phyloP scores from a whole-genome alignment of 2,329 filamentous ascomycete species.

The Nemania abortiva region DNA sequence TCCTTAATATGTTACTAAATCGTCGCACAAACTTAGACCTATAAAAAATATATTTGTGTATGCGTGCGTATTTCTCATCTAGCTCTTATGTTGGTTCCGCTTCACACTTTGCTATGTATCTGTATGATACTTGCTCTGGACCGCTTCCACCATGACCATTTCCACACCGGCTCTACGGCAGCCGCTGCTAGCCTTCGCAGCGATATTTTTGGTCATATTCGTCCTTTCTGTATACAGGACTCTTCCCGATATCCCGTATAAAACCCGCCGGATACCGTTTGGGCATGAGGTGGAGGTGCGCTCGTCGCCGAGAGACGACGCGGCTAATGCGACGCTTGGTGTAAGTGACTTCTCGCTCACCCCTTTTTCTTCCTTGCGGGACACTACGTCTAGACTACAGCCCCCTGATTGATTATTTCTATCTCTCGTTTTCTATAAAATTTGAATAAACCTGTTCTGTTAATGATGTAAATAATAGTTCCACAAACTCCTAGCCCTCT shows the following conservation, averaged over 20 bases:
- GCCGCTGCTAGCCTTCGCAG: not conserved
- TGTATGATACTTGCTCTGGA: not conserved
- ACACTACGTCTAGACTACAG: too few species aligned
- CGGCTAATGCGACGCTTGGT: slow-evolving; percentile 7
- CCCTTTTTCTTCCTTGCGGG: not conserved
- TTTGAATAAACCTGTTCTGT: not conserved
- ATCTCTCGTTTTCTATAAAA: not conserved
- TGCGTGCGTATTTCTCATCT: not conserved
- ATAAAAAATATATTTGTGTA: not conserved
- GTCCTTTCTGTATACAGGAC: not conserved
- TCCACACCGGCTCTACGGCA: not conserved
- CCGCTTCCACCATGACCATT: not conserved
- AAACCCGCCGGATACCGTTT: not conserved
- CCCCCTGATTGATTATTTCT: not conserved
- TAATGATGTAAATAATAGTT: not conserved
- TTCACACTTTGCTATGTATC: not conserved
- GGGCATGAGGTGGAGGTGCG: not conserved
- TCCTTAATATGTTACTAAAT: not conserved
- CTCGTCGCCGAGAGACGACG: not conserved
- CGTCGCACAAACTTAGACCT: not conserved
- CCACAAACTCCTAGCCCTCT: slow-evolving; percentile 5
- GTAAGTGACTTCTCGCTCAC: not conserved
- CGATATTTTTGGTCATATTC: not conserved
- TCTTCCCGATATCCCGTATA: not conserved
- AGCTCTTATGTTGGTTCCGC: not conserved